Evolutionary conservation across 148 eudicot genomes (phyloP).

Genomic region (Spergularia marina): DNA sequence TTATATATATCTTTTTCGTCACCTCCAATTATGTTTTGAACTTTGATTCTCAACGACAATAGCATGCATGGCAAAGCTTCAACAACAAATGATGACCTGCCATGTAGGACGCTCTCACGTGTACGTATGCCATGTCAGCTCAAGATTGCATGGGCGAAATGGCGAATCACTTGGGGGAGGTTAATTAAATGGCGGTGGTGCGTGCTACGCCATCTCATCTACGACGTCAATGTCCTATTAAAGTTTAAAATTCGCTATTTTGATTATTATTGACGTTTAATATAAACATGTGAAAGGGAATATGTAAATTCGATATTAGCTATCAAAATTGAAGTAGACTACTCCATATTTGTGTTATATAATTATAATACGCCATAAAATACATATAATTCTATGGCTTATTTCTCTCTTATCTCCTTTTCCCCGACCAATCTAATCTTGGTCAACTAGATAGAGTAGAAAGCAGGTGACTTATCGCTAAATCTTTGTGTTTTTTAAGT

Average conservation of each 20-base stretch:
- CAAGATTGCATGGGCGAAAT: neutral
- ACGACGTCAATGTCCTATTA: neutral
- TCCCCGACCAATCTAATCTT: too few species aligned
- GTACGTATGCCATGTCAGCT: conserved; percentile 18
- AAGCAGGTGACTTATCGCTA: too few species aligned
- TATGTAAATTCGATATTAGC: too few species aligned
- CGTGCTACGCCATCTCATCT: conserved; percentile 1
- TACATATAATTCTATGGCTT: neutral
- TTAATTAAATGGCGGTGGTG: neutral
- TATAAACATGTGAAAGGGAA: too few species aligned
- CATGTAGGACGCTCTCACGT: conserved; percentile 19
- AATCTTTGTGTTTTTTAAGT: too few species aligned
- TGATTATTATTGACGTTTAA: too few species aligned
- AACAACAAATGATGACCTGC: neutral
- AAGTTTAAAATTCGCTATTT: too few species aligned
- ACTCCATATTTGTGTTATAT: too few species aligned
- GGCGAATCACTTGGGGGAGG: neutral
- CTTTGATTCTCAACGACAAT: neutral
- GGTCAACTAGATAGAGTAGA: too few species aligned
- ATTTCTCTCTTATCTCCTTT: neutral
- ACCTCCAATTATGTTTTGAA: too few species aligned
- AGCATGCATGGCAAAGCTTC: conserved; percentile 1
- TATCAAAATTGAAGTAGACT: too few species aligned
- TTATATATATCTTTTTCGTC: too few species aligned
- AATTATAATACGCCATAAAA: neutral